Conservation (phyloP, 495 filamentous ascomycete genomes). For the Annulohypoxylon maeteangense region DNA sequence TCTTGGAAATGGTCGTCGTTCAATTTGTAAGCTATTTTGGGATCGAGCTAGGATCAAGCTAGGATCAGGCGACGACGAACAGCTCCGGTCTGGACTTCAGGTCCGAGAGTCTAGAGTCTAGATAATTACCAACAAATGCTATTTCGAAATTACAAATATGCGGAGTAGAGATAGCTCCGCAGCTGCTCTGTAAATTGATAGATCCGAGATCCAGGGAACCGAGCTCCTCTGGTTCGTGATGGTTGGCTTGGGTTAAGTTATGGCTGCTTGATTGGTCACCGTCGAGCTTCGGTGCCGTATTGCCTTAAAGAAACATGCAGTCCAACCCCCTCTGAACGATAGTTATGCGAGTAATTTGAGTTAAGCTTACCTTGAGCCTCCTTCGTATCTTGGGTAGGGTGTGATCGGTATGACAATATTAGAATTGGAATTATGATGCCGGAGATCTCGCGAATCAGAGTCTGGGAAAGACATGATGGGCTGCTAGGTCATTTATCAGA, state of each 20-base stretch:
- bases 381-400: neutral
- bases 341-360: constrained; percentile 24
- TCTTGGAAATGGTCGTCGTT: constrained; percentile 17
- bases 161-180: constrained; percentile 20
- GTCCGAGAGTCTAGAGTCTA: constrained; percentile 27
- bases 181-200: constrained; percentile 34
- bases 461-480: neutral
- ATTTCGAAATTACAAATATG: constrained; percentile 35
- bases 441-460: neutral
- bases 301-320: constrained; percentile 19
- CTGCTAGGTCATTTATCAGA: neutral
- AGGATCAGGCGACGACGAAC: constrained; percentile 29
- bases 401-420: constrained; percentile 1
- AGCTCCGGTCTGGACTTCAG: constrained; percentile 33
- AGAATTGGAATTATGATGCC: neutral
- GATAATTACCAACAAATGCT: constrained; percentile 28
- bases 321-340: constrained; percentile 19
- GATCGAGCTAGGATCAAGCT: constrained; percentile 23
- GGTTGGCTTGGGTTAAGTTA: constrained; percentile 27
- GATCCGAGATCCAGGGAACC: constrained; percentile 41
- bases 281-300: constrained; percentile 27
- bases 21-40: constrained; percentile 40
- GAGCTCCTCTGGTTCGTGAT: constrained; percentile 13
- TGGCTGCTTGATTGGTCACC: constrained; percentile 34
- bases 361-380: constrained; percentile 13